A percentile compares a stretch with the other conserved stretches of the same genome.
Evolutionary conservation across 768 basidiomycete species (phyloP).

Genomic region (Psilocybe tampanensis): DNA sequence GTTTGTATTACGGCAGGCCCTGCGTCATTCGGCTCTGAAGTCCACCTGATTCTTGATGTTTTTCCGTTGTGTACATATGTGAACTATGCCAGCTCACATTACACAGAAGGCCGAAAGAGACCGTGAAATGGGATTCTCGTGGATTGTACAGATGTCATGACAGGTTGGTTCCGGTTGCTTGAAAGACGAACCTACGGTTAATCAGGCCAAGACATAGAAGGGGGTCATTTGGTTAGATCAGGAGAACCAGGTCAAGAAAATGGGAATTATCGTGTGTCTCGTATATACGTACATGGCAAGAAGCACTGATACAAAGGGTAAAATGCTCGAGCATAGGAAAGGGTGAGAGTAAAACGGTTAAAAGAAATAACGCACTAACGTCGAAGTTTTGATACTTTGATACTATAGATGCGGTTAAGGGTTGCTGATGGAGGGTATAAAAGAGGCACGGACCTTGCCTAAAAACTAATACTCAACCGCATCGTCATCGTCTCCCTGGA

Average conservation of each 20-base stretch:
- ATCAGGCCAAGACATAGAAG: too few relatives aligned
- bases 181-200: not conserved
- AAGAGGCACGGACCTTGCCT: conserved; percentile 22
- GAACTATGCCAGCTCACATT: not conserved
- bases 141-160: not conserved
- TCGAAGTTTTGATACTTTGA: conserved; percentile 14
- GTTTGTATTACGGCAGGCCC: not conserved
- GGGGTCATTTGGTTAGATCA: not conserved
- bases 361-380: conserved; percentile 25
- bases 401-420: conserved; percentile 4
- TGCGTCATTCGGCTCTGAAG: not conserved
- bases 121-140: not conserved
- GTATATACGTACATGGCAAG: conserved; percentile 4
- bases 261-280: not conserved
- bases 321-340: conserved; percentile 17
- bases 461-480: conserved; percentile 73
- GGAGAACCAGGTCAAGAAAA: not conserved
- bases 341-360: conserved; percentile 20
- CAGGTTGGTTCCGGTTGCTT: not conserved
- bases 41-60: not conserved
- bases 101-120: not conserved
- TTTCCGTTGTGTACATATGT: not conserved
- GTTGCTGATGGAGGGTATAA: not conserved
- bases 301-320: conserved; percentile 7
- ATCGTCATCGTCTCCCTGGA: conserved; percentile 76